Conservation (phyloP, 2,329 filamentous ascomycete species). For the Chaetomium sp. region DNA sequence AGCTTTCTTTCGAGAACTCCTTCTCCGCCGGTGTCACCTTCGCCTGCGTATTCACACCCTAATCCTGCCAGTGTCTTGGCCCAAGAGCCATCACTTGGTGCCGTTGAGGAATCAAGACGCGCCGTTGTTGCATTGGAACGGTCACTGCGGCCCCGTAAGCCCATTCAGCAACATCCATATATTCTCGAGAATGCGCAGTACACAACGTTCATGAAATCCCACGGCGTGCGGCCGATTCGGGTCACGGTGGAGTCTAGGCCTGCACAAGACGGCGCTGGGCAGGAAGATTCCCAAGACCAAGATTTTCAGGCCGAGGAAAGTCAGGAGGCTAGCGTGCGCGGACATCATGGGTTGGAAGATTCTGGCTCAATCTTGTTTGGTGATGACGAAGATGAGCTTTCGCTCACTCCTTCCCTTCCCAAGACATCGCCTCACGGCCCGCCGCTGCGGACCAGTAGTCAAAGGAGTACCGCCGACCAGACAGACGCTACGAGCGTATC, state of each 20-base stretch:
- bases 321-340: slow-evolving; percentile 33
- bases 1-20: slow-evolving; percentile 17
- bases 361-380: slow-evolving; percentile 21
- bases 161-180: slow-evolving; percentile 56
- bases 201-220: slow-evolving; percentile 45
- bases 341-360: slow-evolving; percentile 9
- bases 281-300: slow-evolving; percentile 42
- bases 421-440: slow-evolving; percentile 24
- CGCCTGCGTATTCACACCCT: slow-evolving; percentile 9
- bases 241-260: slow-evolving; percentile 29
- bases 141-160: slow-evolving; percentile 52
- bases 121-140: slow-evolving; percentile 35
- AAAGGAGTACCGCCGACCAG: slow-evolving; percentile 22
- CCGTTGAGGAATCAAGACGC: slow-evolving; percentile 13
- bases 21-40: slow-evolving; percentile 23
- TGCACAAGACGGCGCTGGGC: slow-evolving; percentile 23
- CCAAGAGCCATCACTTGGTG: neutral
- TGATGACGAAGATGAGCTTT: slow-evolving; percentile 25
- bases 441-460: slow-evolving; percentile 25
- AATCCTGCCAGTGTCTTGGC: neutral
- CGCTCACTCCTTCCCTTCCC: slow-evolving; percentile 26
- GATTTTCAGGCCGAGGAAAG: slow-evolving; percentile 46
- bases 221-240: slow-evolving; percentile 48
- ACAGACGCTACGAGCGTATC: slow-evolving; percentile 29
- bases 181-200: slow-evolving; percentile 50